A percentile compares a stretch with the other conserved stretches of the same genome.
Conservation (phyloP, 2,329 filamentous ascomycete species). For the Calonectria crousiana region DNA sequence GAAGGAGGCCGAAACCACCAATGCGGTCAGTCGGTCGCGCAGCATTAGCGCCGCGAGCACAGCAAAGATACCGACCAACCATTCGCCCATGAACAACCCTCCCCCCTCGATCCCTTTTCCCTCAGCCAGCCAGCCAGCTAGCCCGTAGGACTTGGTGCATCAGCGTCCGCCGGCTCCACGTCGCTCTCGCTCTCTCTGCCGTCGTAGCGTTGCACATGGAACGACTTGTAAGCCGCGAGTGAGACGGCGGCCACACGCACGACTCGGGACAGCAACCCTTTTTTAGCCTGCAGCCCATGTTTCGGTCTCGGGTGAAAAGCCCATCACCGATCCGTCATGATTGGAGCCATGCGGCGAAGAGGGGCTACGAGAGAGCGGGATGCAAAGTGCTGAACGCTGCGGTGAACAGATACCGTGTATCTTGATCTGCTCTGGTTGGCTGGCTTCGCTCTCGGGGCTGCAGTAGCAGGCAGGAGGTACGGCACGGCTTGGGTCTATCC, state of each 20-base stretch:
- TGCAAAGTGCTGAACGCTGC: conserved; percentile 18
- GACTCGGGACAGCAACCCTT: background rate
- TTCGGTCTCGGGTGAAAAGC: conserved; percentile 28
- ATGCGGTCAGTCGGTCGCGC: background rate
- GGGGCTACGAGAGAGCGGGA: conserved; percentile 17
- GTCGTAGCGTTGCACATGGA: conserved; percentile 9
- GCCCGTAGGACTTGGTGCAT: background rate
- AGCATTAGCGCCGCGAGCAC: background rate
- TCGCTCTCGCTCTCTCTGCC: background rate
- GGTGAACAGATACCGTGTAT: background rate
- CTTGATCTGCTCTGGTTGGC: background rate
- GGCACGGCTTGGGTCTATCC: background rate
- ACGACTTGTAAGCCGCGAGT: background rate
- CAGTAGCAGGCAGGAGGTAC: background rate
- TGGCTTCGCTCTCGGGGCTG: background rate
- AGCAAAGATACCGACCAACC: background rate
- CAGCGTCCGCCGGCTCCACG: background rate
- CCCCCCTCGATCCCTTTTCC: background rate
- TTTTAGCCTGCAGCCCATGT: conserved; percentile 15
- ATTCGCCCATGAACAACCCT: background rate
- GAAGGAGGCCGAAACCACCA: background rate
- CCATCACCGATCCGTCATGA: conserved; percentile 10
- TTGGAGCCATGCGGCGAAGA: conserved; percentile 24
- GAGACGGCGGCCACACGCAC: conserved; percentile 17
- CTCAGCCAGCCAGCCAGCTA: conserved; percentile 5